Evolutionary conservation across 2,329 filamentous ascomycete species (phyloP).

Genomic region (Venturia carpophila): DNA sequence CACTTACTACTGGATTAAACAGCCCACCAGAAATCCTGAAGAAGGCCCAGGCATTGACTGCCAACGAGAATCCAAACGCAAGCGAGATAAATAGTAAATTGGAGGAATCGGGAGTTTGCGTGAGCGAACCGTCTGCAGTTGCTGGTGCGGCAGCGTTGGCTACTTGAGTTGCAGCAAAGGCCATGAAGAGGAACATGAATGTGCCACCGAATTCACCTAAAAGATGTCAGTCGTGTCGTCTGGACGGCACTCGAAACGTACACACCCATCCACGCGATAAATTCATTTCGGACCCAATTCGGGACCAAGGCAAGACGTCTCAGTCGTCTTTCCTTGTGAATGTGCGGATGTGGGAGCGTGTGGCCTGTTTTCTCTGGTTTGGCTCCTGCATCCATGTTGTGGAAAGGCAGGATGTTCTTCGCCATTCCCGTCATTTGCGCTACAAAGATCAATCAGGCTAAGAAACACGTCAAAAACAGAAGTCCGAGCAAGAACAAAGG

Average conservation of each 20-base stretch:
- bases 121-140: constrained; percentile 1
- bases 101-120: constrained; percentile 16
- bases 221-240: not conserved
- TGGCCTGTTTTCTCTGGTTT: not conserved
- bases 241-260: not conserved
- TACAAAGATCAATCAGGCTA: not conserved
- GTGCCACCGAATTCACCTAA: constrained; percentile 19
- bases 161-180: constrained; percentile 19
- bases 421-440: not conserved
- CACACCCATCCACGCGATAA: constrained; percentile 15
- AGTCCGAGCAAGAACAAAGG: not conserved
- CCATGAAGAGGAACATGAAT: constrained; percentile 20
- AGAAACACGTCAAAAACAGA: not conserved
- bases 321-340: constrained; percentile 14
- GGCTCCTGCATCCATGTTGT: constrained; percentile 1
- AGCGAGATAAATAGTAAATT: constrained; percentile 26
- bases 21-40: constrained; percentile 8
- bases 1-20: constrained; percentile 27
- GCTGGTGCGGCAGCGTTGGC: constrained; percentile 17
- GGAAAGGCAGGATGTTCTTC: constrained; percentile 8
- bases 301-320: constrained; percentile 8
- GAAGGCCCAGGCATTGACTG: constrained; percentile 19
- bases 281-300: constrained; percentile 18
- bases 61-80: constrained; percentile 24
- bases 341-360: not conserved